phyloP scores from a whole-genome alignment of 2,329 filamentous ascomycete genomes.

The Fusarium sp. region DNA sequence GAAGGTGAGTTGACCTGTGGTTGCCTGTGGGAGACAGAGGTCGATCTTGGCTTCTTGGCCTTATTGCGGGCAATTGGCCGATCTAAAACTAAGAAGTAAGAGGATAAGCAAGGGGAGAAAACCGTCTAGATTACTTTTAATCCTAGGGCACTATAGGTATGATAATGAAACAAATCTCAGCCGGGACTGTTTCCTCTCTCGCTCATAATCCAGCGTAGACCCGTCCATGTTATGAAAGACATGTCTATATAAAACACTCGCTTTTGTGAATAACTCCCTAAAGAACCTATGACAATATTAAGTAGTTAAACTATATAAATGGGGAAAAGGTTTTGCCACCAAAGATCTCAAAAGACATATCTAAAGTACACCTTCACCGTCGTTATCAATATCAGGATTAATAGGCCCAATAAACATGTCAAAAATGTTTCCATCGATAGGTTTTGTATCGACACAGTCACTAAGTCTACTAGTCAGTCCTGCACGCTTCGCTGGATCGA shows the following conservation, averaged over 20 bases:
- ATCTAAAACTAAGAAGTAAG: not conserved
- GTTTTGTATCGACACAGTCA: slow-evolving; percentile 25
- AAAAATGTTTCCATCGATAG: slow-evolving; percentile 13
- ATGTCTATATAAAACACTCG: not conserved
- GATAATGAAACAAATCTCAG: no score
- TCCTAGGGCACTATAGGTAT: no score
- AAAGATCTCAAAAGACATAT: not conserved
- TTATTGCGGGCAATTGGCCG: no score
- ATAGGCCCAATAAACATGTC: slow-evolving; percentile 16
- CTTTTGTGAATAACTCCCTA: not conserved
- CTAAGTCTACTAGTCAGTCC: not conserved
- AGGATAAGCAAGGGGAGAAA: not conserved
- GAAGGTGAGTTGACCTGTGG: not conserved
- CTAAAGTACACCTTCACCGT: no score
- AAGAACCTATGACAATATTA: not conserved
- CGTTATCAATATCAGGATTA: not conserved
- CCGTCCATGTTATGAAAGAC: not conserved
- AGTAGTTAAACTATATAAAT: not conserved
- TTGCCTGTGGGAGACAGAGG: not conserved
- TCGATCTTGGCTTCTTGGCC: not conserved
- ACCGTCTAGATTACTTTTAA: no score
- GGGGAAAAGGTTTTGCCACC: not conserved
- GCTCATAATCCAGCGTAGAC: no score
- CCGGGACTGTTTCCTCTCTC: no score
- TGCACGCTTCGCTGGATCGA: not conserved